These are phyloP conservation scores for Candida labiduridarum DNA, from an alignment of 1,139 yeast species.

Conservation along the genomic window DNA sequence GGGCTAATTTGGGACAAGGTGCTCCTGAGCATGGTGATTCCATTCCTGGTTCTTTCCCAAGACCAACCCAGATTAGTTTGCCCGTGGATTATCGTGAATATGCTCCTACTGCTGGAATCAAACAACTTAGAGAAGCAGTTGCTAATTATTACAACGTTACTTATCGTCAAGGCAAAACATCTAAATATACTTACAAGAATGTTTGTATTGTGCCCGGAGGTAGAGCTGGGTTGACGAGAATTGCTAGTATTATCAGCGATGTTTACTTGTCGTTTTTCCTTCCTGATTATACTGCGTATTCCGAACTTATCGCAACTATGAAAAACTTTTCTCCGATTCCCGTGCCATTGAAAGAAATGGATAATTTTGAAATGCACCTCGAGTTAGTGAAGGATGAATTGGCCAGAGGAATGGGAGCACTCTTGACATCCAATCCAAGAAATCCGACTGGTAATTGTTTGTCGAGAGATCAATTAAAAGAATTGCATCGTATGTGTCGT, in stretches of 20 bases:
- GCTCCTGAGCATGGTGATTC: conserved; percentile 71
- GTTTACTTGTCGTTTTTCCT: conserved; percentile 64
- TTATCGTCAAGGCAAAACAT: conserved; percentile 51
- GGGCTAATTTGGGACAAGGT: conserved; percentile 74
- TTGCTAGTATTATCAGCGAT: conserved; percentile 65
- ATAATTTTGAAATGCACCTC: conserved; percentile 61
- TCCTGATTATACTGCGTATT: conserved; percentile 72
- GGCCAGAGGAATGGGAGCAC: conserved; percentile 63
- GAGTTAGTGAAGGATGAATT: conserved; percentile 58
- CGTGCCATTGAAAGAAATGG: conserved; percentile 62
- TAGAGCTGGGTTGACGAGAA: conserved; percentile 67
- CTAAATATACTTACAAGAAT: conserved; percentile 65
- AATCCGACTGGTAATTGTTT: conserved; percentile 68
- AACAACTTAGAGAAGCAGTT: conserved; percentile 60
- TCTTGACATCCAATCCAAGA: conserved; percentile 65
- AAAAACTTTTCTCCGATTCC: conserved; percentile 72
- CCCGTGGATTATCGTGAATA: conserved; percentile 59
- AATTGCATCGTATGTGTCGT: conserved; percentile 60
- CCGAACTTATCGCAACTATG: conserved; percentile 68
- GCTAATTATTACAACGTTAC: conserved; percentile 62
- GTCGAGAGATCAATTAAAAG: conserved; percentile 52
- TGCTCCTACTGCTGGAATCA: conserved; percentile 67
- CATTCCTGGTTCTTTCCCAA: conserved; percentile 60
- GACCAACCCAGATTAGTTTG: conserved; percentile 57
- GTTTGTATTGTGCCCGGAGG: conserved; percentile 75